Base-by-base conservation (phyloP, 179 eudicot genomes). In the Sideroxylon spinosum region DNA sequence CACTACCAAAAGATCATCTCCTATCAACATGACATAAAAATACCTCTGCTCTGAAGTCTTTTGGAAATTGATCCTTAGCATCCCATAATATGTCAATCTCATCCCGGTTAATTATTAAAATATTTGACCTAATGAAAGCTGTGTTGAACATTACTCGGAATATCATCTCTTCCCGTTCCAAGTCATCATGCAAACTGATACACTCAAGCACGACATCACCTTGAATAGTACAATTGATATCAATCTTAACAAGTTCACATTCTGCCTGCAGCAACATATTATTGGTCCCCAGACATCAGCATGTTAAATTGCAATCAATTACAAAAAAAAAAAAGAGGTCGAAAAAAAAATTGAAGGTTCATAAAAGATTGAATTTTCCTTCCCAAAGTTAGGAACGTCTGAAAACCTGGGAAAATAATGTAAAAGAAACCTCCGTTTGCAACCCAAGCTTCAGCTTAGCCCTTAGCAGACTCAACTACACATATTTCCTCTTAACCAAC, bases 141-240 rank as follows among this genome's bases (percentile, higher is more conserved):
- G 95, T 92, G 84, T 92, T 92, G 76, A 94, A 94, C 93, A 91
- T 92, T 80, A 86, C 86, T 29, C 97, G 89, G 60, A 92, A 92
- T 85, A 92, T 87, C 86, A 91, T 87, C 78, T 83, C 85, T 87
- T 94, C 98, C 50, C 85, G 86, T 71, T 87, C 92, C 89, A 82
- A 68, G 80, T 89, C 92, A 81, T 89, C 89, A 65, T 82, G 81
- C 73, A 94, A 84, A 86, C 87, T 85, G 72, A 85, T 79, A 87
- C 98, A 94, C 85, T 94, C 97, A 16, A 94, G 84, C 61, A 94
- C 93, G 80, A 92, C 86, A 85, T 94, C 98, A n/a, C 98, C 98
- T 92, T 87, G 97, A 73, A 92, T 82, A 76, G 84, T 78, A 87
- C 98, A 94, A 64, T 90, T 85, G 83, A 94, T 85, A 76, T 94